Evolutionary conservation across 2,329 filamentous ascomycete genomes (phyloP), one percentile per base, ranked within the genome.

Genomic region (Aspergillus cejpii): DNA sequence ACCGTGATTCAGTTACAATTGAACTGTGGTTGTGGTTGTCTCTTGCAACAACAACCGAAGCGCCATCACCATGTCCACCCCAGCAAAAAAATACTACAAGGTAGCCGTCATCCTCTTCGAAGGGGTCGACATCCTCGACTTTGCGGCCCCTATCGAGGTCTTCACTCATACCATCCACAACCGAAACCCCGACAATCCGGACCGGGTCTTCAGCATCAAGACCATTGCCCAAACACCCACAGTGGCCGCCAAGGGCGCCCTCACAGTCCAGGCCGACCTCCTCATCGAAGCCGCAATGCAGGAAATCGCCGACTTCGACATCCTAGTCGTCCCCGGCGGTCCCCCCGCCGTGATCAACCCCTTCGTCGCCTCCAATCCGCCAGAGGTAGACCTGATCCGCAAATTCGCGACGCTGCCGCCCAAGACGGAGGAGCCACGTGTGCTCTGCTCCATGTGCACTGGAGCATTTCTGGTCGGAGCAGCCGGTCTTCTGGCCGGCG

Each of bases 361-460:
- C 1, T 39, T 68, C 0, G 51, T 53, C 5, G 49, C 61, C 4
- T 28, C 11, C 12, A 48, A 51, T 28, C 21, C 47, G n/a, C 45
- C 44, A 14, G 57, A 59, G 26, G 20, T 58, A 21, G 47, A 55
- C 28, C 15, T 59, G 6, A 55, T 59, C 39, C 54, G 57, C 45
- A 50, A 45, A 23, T 59, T 55, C 41, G 46, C 54, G 10, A 26
- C 43, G 1, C 45, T 58, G 8, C 44, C 54, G 19, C 44, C 44
- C 53, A 10, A 61, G 51, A 1, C 51, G 49, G 24, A 47, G 0
- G 58, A 51, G 3, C 53, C 55, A 3, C 50, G 68, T 0, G 49
- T 68, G 11, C 17, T 72, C 8, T 61, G 70, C 37, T 69, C 66
- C 3, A 61, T 72, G 4, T 72, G 69, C 51, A 68, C 66, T 1